Evolutionary conservation across 768 basidiomycete genomes (phyloP).

Genomic region (Sporobolomyces pararoseus): DNA sequence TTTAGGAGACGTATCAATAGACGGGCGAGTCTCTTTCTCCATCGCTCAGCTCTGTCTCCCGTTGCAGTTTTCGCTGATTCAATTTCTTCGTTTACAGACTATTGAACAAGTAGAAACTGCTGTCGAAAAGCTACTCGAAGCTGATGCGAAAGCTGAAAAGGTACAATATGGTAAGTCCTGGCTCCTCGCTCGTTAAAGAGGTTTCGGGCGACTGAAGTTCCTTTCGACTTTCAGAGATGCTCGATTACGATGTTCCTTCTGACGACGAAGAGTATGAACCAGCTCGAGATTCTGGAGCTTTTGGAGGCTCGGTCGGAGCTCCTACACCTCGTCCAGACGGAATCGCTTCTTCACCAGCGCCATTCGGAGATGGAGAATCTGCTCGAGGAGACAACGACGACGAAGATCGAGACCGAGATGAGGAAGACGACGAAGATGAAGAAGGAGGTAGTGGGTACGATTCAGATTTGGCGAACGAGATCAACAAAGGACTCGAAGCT

Average conservation of each 20-base stretch:
- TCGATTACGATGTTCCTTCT: conserved; percentile 61
- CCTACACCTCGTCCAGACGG: conserved; percentile 67
- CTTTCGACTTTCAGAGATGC: conserved; percentile 50
- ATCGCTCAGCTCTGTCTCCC: too few relatives aligned
- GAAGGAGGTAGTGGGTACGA: conserved; percentile 72
- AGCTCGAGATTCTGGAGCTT: conserved; percentile 37
- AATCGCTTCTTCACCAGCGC: conserved; percentile 60
- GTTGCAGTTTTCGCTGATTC: too few relatives aligned
- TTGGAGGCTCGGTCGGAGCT: conserved; percentile 59
- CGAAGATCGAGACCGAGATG: conserved; percentile 54
- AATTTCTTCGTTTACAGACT: conserved; percentile 55
- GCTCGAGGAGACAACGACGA: conserved; percentile 38
- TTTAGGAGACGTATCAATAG: conserved; percentile 86
- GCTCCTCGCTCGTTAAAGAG: too few relatives aligned
- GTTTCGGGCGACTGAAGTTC: too few relatives aligned
- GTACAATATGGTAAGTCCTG: conserved; percentile 66
- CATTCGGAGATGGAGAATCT: conserved; percentile 53
- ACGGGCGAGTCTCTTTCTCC: conserved; percentile 67
- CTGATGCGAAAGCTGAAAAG: conserved; percentile 69
- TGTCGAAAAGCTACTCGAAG: conserved; percentile 77
- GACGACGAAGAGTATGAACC: conserved; percentile 39
- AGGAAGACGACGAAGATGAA: conserved; percentile 61
- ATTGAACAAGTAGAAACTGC: conserved; percentile 93
- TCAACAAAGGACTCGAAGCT: conserved; percentile 74
- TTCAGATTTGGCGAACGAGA: conserved; percentile 80